Evolutionary conservation across 2,329 filamentous ascomycete genomes (phyloP).

Genomic region (Metarhizium guizhouense): DNA sequence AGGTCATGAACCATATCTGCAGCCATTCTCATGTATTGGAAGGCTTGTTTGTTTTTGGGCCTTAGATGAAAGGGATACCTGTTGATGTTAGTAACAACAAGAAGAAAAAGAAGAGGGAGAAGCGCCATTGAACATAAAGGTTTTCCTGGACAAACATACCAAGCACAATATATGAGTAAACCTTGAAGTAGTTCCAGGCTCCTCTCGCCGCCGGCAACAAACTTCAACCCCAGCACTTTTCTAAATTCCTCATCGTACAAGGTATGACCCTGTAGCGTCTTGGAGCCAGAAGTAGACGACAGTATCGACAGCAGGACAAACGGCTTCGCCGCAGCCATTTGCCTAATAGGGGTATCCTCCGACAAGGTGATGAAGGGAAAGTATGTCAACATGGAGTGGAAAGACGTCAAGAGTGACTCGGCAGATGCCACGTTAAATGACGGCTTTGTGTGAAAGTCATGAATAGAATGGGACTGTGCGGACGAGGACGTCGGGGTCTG

Average conservation of each 20-base stretch:
- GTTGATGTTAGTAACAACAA: slow-evolving; percentile 1
- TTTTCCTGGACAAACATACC: slow-evolving; percentile 28
- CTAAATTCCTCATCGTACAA: slow-evolving; percentile 50
- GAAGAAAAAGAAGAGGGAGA: too few relatives aligned
- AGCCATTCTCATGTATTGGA: slow-evolving; percentile 44
- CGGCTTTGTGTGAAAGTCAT: slow-evolving; percentile 35
- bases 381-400: slow-evolving; percentile 32
- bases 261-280: slow-evolving; percentile 40
- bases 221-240: slow-evolving; percentile 46
- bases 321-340: slow-evolving; percentile 35
- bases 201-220: slow-evolving; percentile 47
- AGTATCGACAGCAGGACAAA: slow-evolving; percentile 47
- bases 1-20: slow-evolving; percentile 41
- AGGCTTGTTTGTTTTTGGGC: slow-evolving; percentile 38
- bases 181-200: slow-evolving; percentile 48
- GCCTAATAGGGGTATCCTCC: slow-evolving; percentile 31
- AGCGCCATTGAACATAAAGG: too few relatives aligned
- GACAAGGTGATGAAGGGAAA: slow-evolving; percentile 36
- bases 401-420: slow-evolving; percentile 32
- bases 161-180: slow-evolving; percentile 47
- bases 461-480: slow-evolving; percentile 21
- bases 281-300: slow-evolving; percentile 38
- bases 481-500: slow-evolving; percentile 20
- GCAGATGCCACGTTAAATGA: slow-evolving; percentile 49
- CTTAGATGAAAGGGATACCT: slow-evolving; percentile 49